These are phyloP conservation scores for Curvularia spicifera DNA, from an alignment of 2,329 filamentous ascomycete genomes.

Conservation along the genomic window DNA sequence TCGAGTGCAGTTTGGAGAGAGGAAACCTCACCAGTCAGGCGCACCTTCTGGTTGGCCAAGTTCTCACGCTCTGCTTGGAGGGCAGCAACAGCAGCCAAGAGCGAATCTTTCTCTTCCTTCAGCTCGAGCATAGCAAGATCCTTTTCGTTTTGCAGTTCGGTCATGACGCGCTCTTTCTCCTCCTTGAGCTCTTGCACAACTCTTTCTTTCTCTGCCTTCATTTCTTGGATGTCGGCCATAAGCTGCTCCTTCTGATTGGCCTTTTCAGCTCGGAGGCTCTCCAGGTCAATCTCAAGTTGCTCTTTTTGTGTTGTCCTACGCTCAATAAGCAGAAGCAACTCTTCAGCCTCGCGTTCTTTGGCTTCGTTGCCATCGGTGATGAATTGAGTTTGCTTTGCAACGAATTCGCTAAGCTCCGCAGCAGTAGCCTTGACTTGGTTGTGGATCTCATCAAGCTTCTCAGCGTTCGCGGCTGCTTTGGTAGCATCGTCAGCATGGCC, in stretches of 20 bases:
- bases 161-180: constrained; percentile 52
- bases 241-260: constrained; percentile 68
- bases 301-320: constrained; percentile 72
- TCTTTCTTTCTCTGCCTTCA: constrained; percentile 54
- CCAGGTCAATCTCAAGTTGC: constrained; percentile 58
- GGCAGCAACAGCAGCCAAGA: constrained; percentile 61
- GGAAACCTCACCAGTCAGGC: constrained; percentile 83
- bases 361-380: constrained; percentile 79
- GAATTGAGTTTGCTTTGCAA: constrained; percentile 75
- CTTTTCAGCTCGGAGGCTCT: constrained; percentile 56
- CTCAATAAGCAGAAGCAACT: constrained; percentile 81
- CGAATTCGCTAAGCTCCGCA: constrained; percentile 81
- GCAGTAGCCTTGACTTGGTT: constrained; percentile 85
- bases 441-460: constrained; percentile 87
- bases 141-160: constrained; percentile 45
- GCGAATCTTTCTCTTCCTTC: constrained; percentile 54
- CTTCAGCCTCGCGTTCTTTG: constrained; percentile 78
- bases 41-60: constrained; percentile 77
- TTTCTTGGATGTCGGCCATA: constrained; percentile 54
- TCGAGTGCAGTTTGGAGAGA: constrained; percentile 88
- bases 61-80: constrained; percentile 75
- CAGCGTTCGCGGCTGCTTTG: constrained; percentile 75
- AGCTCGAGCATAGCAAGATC: constrained; percentile 44
- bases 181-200: constrained; percentile 45
- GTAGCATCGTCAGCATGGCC: constrained; percentile 66